Conservation (phyloP, 2,329 filamentous ascomycete genomes). For the Corynespora cassiicola region DNA sequence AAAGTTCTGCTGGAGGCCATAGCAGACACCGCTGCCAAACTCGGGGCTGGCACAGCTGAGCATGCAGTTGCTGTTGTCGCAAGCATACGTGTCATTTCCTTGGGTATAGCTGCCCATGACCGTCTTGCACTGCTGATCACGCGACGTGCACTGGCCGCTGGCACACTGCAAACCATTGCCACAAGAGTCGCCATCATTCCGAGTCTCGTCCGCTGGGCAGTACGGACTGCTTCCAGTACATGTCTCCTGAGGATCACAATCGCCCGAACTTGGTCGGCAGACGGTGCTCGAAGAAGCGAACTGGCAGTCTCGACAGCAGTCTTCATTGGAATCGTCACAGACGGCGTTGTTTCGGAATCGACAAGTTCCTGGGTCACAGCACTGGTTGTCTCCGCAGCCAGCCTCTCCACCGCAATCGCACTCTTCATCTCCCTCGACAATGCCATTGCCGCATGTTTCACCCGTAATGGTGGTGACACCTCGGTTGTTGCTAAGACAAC, state of each 20-base stretch:
- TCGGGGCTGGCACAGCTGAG: conserved; percentile 77
- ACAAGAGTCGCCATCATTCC: conserved; percentile 74
- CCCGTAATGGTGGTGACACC: conserved; percentile 82
- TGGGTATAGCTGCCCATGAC: conserved; percentile 78
- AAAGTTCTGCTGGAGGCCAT: conserved; percentile 86
- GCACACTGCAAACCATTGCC: conserved; percentile 79
- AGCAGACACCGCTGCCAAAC: conserved; percentile 71
- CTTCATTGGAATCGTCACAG: conserved; percentile 85
- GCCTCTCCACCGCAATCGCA: conserved; percentile 88
- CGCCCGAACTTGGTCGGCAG: conserved; percentile 79
- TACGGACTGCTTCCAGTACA: conserved; percentile 75
- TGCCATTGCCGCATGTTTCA: conserved; percentile 92
- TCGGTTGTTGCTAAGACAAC: conserved; percentile 84
- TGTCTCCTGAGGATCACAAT: conserved; percentile 84
- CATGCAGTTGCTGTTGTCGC: conserved; percentile 74
- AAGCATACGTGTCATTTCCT: conserved; percentile 81
- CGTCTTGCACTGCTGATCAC: conserved; percentile 86
- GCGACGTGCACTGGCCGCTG: conserved; percentile 91
- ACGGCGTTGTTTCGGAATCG: conserved; percentile 77
- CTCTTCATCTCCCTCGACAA: conserved; percentile 91
- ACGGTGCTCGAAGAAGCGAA: conserved; percentile 72
- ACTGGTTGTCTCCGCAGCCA: conserved; percentile 76
- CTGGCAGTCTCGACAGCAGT: conserved; percentile 78
- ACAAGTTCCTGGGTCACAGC: conserved; percentile 88
- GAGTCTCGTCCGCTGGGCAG: conserved; percentile 76